A percentile compares a stretch with the other conserved stretches of the same genome.
These are phyloP conservation scores for Dactylellina cionopaga DNA, from an alignment of 2,329 filamentous ascomycete species.

Conservation along the genomic window DNA sequence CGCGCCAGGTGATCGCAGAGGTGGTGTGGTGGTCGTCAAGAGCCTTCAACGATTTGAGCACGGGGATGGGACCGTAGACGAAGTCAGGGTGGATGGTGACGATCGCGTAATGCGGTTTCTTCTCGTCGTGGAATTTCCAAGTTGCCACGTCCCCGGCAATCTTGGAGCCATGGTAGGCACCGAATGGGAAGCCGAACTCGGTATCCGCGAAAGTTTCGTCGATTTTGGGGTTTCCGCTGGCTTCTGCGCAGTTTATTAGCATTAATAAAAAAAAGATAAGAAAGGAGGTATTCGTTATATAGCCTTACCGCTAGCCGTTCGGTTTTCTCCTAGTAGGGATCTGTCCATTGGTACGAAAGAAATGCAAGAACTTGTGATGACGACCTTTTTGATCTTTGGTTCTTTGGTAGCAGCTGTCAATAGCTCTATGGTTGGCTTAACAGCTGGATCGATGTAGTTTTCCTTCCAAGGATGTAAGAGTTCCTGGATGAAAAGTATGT, in stretches of 20 bases:
- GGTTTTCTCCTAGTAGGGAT: conserved; percentile 31
- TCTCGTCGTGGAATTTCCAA: conserved; percentile 39
- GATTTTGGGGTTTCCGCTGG: conserved; percentile 32
- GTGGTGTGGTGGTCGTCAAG: conserved; percentile 40
- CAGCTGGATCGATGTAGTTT: conserved; percentile 42
- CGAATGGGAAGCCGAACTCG: conserved; percentile 43
- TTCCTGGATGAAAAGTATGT: background rate
- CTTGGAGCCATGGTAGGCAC: conserved; percentile 44
- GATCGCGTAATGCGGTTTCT: conserved; percentile 40
- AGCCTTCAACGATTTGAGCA: conserved; percentile 28
- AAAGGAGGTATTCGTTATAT: background rate
- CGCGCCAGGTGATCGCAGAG: conserved; percentile 32
- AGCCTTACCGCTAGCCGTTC: conserved; percentile 20
- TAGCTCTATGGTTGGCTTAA: conserved; percentile 24
- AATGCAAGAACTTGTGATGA: conserved; percentile 66
- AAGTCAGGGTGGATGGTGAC: conserved; percentile 44
- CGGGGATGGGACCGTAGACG: conserved; percentile 28
- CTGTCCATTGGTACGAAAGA: conserved; percentile 39
- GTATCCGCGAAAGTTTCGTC: conserved; percentile 12
- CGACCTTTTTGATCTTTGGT: conserved; percentile 74
- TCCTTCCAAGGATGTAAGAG: conserved; percentile 25
- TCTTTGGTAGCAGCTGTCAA: conserved; percentile 50
- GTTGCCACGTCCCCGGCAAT: conserved; percentile 39
- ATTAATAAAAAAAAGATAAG: background rate
- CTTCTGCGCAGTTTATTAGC: conserved; percentile 3